Evolutionary conservation across 371 early-diverging fungal genomes (phyloP).

Genomic region (Encephalitozoon intestinalis): DNA sequence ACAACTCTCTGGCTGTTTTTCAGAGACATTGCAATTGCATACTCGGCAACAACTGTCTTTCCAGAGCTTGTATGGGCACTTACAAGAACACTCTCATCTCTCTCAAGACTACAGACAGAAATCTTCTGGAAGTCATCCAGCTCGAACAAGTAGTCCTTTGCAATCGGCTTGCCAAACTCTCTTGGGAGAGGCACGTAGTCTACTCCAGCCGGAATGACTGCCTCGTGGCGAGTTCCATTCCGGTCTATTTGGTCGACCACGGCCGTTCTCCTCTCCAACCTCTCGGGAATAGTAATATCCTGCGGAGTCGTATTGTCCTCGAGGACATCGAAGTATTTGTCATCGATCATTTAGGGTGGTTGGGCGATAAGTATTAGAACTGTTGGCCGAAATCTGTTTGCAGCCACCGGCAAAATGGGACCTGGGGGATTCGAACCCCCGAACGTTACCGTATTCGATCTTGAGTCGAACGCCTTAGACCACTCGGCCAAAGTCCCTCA

Average conservation of each 20-base stretch:
- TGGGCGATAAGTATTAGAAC: neutral
- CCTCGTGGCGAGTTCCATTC: slow-evolving; percentile 54
- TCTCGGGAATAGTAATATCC: slow-evolving; percentile 3
- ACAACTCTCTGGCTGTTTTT: slow-evolving; percentile 88
- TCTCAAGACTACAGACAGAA: slow-evolving; percentile 76
- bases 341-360: slow-evolving; percentile 21
- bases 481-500: slow-evolving; percentile 59
- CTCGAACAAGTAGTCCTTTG: slow-evolving; percentile 78
- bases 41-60: slow-evolving; percentile 98
- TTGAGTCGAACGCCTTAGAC: slow-evolving; percentile 63
- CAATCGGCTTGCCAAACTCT: slow-evolving; percentile 63
- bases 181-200: slow-evolving; percentile 38
- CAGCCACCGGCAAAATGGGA: slow-evolving; percentile 49
- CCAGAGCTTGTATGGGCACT: slow-evolving; percentile 97
- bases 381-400: neutral
- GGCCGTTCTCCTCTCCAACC: slow-evolving; percentile 16
- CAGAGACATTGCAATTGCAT: slow-evolving; percentile 88
- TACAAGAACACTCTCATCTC: slow-evolving; percentile 88
- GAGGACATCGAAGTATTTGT: slow-evolving; percentile 26
- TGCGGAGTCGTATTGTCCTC: slow-evolving; percentile 15
- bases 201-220: slow-evolving; percentile 50
- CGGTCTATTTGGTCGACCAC: slow-evolving; percentile 29
- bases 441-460: slow-evolving; percentile 56
- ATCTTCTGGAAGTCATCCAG: slow-evolving; percentile 95
- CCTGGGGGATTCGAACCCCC: slow-evolving; percentile 62